Evolutionary conservation across 768 basidiomycete species (phyloP), one percentile per base, ranked within the genome.

Genomic region (Glaciozyma antarctica): DNA sequence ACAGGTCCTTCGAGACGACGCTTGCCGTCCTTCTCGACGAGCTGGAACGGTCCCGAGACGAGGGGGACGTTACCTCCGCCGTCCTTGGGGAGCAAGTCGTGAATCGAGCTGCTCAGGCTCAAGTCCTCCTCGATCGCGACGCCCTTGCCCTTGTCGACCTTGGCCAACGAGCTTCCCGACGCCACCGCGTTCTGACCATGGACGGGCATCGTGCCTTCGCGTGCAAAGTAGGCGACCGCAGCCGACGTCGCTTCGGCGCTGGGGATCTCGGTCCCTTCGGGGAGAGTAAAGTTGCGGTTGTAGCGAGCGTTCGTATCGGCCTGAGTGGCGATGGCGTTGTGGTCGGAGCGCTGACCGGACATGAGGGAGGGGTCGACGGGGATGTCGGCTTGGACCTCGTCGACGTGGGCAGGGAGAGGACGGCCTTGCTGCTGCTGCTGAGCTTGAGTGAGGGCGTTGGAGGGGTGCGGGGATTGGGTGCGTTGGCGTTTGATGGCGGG

Each of bases 281-380:
- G 15, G 51, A 24, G 26, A 5, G 26, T 26, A n/a, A 16, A 24
- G 26, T n/a, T 5, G 22, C 6, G 8, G 51, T 26, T n/a, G 51
- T 32, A 32, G 32, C 9, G 32, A 32, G 22, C 51, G n/a, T 9
- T n/a, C 6, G 22, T 17, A 19, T 32, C 32, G 32, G 47, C 6
- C 15, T 52, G 26, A 5, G n/a, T 2, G 24, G n/a, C 24, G 26
- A 17, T 4, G 26, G 22, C 24, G 26, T 9, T 28, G 24, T 24
- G 15, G n/a, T 26, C 7, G 22, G n/a, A 28, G 21, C 47, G 47
- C 24, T n/a, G n/a, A 8, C 47, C 47, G 10, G 51, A 16, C 51
- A 52, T 52, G 51, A 52, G 51, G 24, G 51, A 52, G n/a, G 51
- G 51, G 51, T 52, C 51, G 51, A 52, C 51, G n/a, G 51, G 51